Conservation (phyloP, 202 grass and related monocot genomes). For the Musa balbisiana region DNA sequence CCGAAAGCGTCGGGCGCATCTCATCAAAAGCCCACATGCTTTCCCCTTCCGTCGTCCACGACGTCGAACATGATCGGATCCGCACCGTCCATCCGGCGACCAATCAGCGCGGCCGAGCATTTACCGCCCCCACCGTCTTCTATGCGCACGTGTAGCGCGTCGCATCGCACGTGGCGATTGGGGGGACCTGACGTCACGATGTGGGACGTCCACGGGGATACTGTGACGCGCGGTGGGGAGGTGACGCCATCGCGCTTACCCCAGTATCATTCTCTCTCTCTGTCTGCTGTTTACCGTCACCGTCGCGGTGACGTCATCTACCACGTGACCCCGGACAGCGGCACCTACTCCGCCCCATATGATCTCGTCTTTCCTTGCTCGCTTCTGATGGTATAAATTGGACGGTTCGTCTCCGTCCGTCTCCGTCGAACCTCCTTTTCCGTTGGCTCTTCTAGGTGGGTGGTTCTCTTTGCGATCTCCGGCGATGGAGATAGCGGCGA, state of each 20-base stretch:
- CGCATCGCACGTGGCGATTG: too few relatives aligned
- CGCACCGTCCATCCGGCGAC: neutral
- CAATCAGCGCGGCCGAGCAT: neutral
- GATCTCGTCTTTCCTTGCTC: neutral
- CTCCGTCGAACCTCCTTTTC: neutral
- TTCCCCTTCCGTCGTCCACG: too few relatives aligned
- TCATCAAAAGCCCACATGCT: neutral
- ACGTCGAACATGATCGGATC: neutral
- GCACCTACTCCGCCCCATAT: neutral
- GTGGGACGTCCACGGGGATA: neutral
- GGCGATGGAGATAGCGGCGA: conserved; percentile 1
- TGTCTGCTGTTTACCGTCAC: neutral
- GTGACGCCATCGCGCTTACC: conserved; percentile 6
- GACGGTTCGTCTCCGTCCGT: neutral
- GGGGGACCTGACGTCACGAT: neutral
- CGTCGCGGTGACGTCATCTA: conserved; percentile 9
- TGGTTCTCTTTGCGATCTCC: neutral
- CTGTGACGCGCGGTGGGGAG: neutral
- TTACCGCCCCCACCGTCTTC: too few relatives aligned
- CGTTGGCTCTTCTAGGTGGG: too few relatives aligned
- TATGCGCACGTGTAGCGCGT: too few relatives aligned
- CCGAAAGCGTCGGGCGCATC: conserved; percentile 18
- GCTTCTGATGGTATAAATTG: neutral
- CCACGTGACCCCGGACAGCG: conserved; percentile 2
- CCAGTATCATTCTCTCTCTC: neutral